A percentile compares a stretch with the other conserved stretches of the same genome.
Conservation (phyloP, 441 rosid species). For the Euphorbia corollata region DNA sequence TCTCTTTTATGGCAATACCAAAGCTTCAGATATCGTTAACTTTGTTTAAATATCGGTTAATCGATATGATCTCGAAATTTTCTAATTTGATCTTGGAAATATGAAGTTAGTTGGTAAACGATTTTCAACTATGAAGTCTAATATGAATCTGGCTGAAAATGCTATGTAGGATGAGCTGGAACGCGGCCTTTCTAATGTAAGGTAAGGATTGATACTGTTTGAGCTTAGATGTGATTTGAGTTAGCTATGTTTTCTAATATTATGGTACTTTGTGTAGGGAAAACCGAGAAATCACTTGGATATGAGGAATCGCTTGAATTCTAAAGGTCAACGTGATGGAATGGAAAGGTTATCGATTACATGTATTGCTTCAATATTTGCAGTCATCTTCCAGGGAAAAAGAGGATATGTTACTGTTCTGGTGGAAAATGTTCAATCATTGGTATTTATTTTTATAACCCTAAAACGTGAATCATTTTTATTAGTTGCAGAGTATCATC, state of each 20-base stretch:
- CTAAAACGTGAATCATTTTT: too few relatives aligned
- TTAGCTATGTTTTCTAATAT: neutral
- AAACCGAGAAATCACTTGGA: constrained; percentile 93
- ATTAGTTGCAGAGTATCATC: neutral
- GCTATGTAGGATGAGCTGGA: too few relatives aligned
- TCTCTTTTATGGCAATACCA: neutral
- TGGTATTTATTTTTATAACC: too few relatives aligned
- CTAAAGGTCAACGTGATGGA: constrained; percentile 79
- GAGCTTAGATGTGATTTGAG: neutral
- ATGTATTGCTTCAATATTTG: constrained; percentile 35
- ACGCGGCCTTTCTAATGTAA: constrained; percentile 49
- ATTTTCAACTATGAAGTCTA: too few relatives aligned
- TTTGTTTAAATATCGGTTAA: neutral
- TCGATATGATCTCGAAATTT: too few relatives aligned
- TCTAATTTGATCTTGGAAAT: too few relatives aligned
- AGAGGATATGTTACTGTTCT: too few relatives aligned
- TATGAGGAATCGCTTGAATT: constrained; percentile 81
- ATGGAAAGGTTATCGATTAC: constrained; percentile 80
- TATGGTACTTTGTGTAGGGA: constrained; percentile 36
- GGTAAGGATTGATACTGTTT: constrained; percentile 13
- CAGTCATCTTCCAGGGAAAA: too few relatives aligned
- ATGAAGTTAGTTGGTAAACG: too few relatives aligned
- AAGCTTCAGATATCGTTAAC: neutral
- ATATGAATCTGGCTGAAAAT: too few relatives aligned
- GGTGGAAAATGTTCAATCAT: neutral